Percentiles rank a stretch among this genome's conserved stretches.
These are phyloP conservation scores for Crithidia brevicula DNA, from an alignment of 208 protist genomes.

Conservation along the genomic window DNA sequence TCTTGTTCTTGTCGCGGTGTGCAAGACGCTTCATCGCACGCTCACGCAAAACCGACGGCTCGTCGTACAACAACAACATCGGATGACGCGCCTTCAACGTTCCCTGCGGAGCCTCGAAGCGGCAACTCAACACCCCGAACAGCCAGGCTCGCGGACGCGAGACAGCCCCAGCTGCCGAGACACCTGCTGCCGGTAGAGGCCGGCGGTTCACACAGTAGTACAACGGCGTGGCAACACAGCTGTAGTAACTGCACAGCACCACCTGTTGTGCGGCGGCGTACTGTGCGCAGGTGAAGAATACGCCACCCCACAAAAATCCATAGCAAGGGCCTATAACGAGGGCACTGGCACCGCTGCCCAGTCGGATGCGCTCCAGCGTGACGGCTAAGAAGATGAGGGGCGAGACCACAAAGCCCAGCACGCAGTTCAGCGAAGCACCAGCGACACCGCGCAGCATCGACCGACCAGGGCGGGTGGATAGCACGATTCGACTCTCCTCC, in stretches of 20 bases:
- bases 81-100: constrained; percentile 30
- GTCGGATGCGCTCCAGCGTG: constrained; percentile 57
- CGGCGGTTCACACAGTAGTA: constrained; percentile 52
- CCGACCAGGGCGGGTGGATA: constrained; percentile 63
- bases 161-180: constrained; percentile 1
- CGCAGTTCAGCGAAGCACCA: constrained; percentile 56
- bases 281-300: constrained; percentile 61
- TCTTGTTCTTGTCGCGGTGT: constrained; percentile 29
- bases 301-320: constrained; percentile 54
- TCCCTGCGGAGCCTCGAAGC: constrained; percentile 45
- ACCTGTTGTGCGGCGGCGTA: constrained; percentile 82
- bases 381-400: constrained; percentile 73
- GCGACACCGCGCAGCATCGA: constrained; percentile 51
- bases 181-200: constrained; percentile 11
- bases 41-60: constrained; percentile 40
- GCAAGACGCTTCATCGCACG: constrained; percentile 48
- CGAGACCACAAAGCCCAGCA: constrained; percentile 52
- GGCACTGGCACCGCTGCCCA: constrained; percentile 18
- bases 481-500: constrained; percentile 73
- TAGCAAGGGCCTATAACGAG: constrained; percentile 50
- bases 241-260: constrained; percentile 53
- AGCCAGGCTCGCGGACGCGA: constrained; percentile 34
- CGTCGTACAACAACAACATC: constrained; percentile 39
- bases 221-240: constrained; percentile 38
- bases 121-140: constrained; percentile 44